Evolutionary conservation across 148 eudicot species (phyloP).

Genomic region (Pharnaceum exiguum): DNA sequence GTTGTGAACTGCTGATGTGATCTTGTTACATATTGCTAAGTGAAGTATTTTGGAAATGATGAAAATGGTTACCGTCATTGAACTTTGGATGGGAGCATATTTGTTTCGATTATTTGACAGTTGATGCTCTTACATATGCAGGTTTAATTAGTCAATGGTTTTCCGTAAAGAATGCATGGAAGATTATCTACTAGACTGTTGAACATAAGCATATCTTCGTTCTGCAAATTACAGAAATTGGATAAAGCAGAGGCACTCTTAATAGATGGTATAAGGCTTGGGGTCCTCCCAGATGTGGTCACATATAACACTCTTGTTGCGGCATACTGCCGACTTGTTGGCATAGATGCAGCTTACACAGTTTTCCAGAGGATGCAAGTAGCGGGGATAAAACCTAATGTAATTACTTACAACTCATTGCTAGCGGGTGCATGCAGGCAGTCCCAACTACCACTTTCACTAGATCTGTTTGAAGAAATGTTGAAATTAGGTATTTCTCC

Average conservation of each 20-base stretch:
- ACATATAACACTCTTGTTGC: constrained; percentile 80
- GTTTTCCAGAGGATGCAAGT: constrained; percentile 69
- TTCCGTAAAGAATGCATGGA: constrained; percentile 26
- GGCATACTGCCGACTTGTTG: constrained; percentile 73
- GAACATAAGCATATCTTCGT: constrained; percentile 69
- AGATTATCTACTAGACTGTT: constrained; percentile 64
- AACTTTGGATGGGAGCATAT: too few species aligned
- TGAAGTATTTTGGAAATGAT: too few species aligned
- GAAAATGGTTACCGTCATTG: too few species aligned
- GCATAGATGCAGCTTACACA: constrained; percentile 63
- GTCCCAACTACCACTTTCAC: constrained; percentile 28
- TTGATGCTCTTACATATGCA: too few species aligned
- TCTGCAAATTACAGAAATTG: constrained; percentile 58
- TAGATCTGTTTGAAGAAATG: constrained; percentile 82
- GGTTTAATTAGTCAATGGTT: constrained; percentile 10
- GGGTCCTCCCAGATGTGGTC: constrained; percentile 76
- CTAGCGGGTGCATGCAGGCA: constrained; percentile 68
- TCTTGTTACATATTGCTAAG: too few species aligned
- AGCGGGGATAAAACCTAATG: constrained; percentile 79
- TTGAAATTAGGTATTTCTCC: constrained; percentile 52
- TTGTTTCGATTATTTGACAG: too few species aligned
- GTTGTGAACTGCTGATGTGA: too few species aligned
- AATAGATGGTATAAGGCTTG: constrained; percentile 79
- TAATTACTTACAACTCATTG: constrained; percentile 67
- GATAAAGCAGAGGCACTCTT: constrained; percentile 74